These are phyloP conservation scores for Didymella glomerata DNA, from an alignment of 2,329 filamentous ascomycete genomes.

Conservation along the genomic window DNA sequence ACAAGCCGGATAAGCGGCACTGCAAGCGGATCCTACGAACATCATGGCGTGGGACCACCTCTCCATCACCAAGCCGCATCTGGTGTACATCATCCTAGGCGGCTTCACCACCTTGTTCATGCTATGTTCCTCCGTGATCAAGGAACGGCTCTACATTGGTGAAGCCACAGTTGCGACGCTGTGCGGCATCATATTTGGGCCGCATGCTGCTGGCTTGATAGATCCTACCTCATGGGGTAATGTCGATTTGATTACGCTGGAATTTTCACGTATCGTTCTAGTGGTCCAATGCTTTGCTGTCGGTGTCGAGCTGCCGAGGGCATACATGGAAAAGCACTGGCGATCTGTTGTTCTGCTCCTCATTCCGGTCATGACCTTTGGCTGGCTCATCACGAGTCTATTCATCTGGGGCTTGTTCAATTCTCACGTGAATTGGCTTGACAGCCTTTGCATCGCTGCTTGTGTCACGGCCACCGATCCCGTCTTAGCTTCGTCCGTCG, in stretches of 20 bases:
- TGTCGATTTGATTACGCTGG: conserved; percentile 84
- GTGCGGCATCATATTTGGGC: conserved; percentile 88
- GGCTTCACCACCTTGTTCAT: conserved; percentile 98
- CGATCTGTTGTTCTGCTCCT: conserved; percentile 87
- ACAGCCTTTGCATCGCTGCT: conserved; percentile 84
- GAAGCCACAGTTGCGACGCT: conserved; percentile 94
- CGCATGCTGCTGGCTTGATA: conserved; percentile 82
- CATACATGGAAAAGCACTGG: conserved; percentile 99
- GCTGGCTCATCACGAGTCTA: conserved; percentile 90
- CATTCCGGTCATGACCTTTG: conserved; percentile 95
- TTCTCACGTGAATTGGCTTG: conserved; percentile 81
- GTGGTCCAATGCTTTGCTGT: conserved; percentile 94
- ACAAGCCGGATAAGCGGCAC: conserved; percentile 23
- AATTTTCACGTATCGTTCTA: conserved; percentile 87
- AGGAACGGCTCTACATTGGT: conserved; percentile 97
- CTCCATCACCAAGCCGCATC: conserved; percentile 88
- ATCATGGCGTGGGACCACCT: conserved; percentile 81
- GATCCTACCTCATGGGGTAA: conserved; percentile 80
- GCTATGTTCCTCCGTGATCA: conserved; percentile 97
- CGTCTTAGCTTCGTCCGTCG: conserved; percentile 94
- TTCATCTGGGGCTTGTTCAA: conserved; percentile 92
- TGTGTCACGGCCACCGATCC: conserved; percentile 98
- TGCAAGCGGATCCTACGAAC: conserved; percentile 16
- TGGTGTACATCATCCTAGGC: conserved; percentile 98
- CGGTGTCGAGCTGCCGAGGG: conserved; percentile 87